Evolutionary conservation across 805 yeast species (phyloP), one percentile per base, ranked within the genome.

Genomic region (Wickerhamiella azymoides): DNA sequence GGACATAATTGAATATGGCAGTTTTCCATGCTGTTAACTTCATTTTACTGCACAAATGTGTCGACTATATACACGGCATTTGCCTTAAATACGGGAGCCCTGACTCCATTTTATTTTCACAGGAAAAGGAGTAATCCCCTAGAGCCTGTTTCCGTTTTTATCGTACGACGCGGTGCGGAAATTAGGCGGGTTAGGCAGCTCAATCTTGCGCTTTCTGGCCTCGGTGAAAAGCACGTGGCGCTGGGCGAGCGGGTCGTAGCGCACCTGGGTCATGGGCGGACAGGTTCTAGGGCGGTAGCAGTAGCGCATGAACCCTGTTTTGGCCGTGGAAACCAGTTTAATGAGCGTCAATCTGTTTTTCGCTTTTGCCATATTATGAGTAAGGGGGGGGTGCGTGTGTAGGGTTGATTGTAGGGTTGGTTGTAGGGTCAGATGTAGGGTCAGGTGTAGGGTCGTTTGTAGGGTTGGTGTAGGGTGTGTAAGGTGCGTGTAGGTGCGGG

Each of bases 151-250:
- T 6, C 52, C 52, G 28, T 46, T 46, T 33, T 40, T 47, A 37
- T 47, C 48, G 45, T 51, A 51, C 19, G 47, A 36, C 3, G 46
- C 45, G 36, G 49, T 57, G 36, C 56, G 51, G 52, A 51, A 57
- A 37, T 54, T 52, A 9, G 57, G 57, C 46, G 49, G 51, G 42
- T 53, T 45, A 38, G 30, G 39, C 43, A 47, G 62, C 33, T 66
- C 62, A 24, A 79, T 74, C 63, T 82, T 85, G 63, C 98, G 77
- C 71, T 84, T 85, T 62, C 83, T 84, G 45, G 81, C 75, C 62
- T 89, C 98, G 26, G 78, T 77, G 68, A 92, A 89, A 50, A 89
- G 69, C 44, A 92, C 95, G 67, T 86, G 96, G 63, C 95, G 78
- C 64, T 82, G 78, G 10, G 84, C 73, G 2, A 79, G 57, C 2